A percentile compares a stretch with the other conserved stretches of the same genome.
Evolutionary conservation across 176 grass and related monocot species (phyloP).

Genomic region (Tillandsia fasciculata): DNA sequence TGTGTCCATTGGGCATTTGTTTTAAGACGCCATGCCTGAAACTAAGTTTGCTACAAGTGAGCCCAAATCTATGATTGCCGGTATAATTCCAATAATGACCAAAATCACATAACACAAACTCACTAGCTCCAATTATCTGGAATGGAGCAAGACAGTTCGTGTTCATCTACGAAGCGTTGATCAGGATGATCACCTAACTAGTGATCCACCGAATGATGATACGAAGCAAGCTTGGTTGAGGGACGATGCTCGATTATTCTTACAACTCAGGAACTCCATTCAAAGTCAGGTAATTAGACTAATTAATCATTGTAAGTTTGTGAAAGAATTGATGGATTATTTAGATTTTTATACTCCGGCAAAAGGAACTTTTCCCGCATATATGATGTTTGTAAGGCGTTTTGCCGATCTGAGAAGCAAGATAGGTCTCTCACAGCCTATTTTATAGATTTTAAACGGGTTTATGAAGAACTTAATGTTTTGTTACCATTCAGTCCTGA

Average conservation of each 20-base stretch:
- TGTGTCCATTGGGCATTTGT: too few species aligned
- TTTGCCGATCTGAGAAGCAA: background rate
- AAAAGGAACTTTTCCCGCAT: background rate
- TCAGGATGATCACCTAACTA: conserved; percentile 3
- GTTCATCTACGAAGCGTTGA: background rate
- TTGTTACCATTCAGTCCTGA: background rate
- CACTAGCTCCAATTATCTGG: conserved; percentile 2
- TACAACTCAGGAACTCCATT: conserved; percentile 3
- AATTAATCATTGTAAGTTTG: conserved; percentile 10
- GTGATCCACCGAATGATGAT: background rate
- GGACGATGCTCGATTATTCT: background rate
- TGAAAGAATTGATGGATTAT: conserved; percentile 3
- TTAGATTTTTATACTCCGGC: background rate
- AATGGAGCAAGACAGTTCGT: conserved; percentile 1
- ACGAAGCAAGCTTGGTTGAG: background rate
- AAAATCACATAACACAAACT: background rate
- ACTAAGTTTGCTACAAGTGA: background rate
- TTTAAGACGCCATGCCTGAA: background rate
- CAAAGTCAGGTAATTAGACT: background rate
- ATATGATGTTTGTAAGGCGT: background rate
- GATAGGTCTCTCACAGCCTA: background rate
- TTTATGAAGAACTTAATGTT: background rate
- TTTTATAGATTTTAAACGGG: background rate
- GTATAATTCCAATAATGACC: background rate
- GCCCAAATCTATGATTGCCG: background rate